A percentile compares a stretch with the other conserved stretches of the same genome.
Conservation (phyloP, 495 filamentous ascomycete genomes). For the Peziza echinospora region DNA sequence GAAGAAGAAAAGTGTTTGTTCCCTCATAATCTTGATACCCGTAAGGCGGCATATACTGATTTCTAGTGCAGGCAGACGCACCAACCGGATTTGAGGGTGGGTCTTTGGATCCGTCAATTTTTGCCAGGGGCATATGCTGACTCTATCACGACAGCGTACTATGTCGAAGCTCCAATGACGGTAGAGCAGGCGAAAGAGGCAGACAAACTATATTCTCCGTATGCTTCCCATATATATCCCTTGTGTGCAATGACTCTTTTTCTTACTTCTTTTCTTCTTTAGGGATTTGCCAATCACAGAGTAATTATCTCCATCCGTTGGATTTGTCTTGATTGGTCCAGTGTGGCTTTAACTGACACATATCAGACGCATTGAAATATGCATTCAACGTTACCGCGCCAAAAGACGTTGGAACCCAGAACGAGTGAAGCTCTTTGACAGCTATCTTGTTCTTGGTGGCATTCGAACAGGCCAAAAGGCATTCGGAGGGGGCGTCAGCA, state of each 20-base stretch:
- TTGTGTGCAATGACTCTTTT: too few relatives aligned
- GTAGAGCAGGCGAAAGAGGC: not conserved
- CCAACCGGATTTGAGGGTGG: conserved; percentile 1
- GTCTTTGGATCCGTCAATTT: not conserved
- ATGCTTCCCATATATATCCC: not conserved
- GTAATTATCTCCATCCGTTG: not conserved
- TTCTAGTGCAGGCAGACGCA: not conserved
- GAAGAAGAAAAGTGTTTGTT: not conserved
- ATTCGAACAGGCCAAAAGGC: conserved; percentile 42
- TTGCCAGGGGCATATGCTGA: not conserved
- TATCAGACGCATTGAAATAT: conserved; percentile 67
- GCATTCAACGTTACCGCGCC: conserved; percentile 56
- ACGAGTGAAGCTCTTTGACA: conserved; percentile 44
- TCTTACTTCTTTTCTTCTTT: too few relatives aligned
- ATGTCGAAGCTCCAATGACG: not conserved
- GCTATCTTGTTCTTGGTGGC: conserved; percentile 69
- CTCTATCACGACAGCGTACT: not conserved
- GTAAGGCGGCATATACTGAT: not conserved
- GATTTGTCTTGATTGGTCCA: too few relatives aligned
- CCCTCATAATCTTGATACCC: too few relatives aligned
- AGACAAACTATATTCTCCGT: not conserved
- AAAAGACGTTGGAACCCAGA: conserved; percentile 48
- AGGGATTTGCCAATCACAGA: not conserved
- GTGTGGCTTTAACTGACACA: too few relatives aligned
- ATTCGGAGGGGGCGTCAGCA: conserved; percentile 39